Conservation (phyloP, 257 asterid genomes). For the Phtheirospermum japonicum region DNA sequence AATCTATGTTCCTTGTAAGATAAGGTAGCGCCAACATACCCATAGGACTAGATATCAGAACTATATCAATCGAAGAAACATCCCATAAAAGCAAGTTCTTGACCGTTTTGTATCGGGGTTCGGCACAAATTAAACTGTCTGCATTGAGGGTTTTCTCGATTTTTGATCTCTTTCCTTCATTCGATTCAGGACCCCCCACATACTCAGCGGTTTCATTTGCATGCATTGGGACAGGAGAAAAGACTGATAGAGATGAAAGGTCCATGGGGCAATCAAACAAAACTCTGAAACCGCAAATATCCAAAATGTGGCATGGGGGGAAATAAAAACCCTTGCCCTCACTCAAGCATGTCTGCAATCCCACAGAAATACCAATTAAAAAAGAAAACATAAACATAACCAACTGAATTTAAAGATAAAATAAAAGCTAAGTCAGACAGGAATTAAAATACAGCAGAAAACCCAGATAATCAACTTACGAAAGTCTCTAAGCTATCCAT, state of each 20-base stretch:
- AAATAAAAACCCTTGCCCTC: slow-evolving; percentile 69
- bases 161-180: slow-evolving; percentile 32
- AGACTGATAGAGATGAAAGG: slow-evolving; percentile 66
- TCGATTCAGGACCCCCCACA: slow-evolving; percentile 20
- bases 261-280: slow-evolving; percentile 81
- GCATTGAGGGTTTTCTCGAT: slow-evolving; percentile 34
- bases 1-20: slow-evolving; percentile 61
- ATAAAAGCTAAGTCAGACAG: neutral
- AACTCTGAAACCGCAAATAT: slow-evolving; percentile 58
- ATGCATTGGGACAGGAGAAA: slow-evolving; percentile 54
- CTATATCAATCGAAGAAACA: slow-evolving; percentile 59
- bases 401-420: neutral
- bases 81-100: slow-evolving; percentile 58
- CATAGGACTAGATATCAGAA: slow-evolving; percentile 71
- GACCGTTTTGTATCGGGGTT: slow-evolving; percentile 61
- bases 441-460: neutral
- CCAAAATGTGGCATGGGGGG: slow-evolving; percentile 80
- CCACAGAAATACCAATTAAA: neutral
- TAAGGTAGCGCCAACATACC: slow-evolving; percentile 84
- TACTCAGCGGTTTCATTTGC: slow-evolving; percentile 22
- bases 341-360: slow-evolving; percentile 78
- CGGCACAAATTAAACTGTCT: slow-evolving; percentile 55
- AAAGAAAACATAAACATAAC: neutral
- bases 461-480: neutral
- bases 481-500: too few relatives aligned